phyloP scores from a whole-genome alignment of 78 protist genomes.

The Diacronema lutheri region DNA sequence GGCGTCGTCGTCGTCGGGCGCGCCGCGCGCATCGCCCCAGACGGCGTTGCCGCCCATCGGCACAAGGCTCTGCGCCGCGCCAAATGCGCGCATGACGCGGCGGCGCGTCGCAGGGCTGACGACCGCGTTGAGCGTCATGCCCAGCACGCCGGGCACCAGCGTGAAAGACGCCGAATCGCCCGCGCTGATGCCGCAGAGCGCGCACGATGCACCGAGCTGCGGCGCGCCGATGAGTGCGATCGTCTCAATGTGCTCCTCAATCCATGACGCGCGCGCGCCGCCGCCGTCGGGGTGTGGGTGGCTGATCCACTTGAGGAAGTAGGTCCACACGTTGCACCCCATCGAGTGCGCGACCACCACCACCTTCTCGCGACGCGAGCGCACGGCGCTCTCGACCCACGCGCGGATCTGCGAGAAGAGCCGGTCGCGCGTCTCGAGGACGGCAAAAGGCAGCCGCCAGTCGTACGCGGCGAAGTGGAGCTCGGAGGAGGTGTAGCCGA shows the following conservation, averaged over 20 bases:
- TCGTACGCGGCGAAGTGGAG: slow-evolving; percentile 19
- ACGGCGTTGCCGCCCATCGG: not conserved
- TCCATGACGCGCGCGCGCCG: not conserved
- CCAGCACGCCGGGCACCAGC: no score
- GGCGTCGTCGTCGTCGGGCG: no score
- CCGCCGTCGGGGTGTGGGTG: slow-evolving; percentile 4
- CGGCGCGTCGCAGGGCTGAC: no score
- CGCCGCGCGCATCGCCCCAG: no score
- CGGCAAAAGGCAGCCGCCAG: slow-evolving; percentile 28
- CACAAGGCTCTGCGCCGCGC: not conserved
- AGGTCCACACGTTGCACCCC: slow-evolving; percentile 24
- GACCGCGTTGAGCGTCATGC: no score
- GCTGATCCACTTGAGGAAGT: slow-evolving; percentile 41
- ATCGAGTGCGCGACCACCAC: slow-evolving; percentile 35
- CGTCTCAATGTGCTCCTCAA: slow-evolving; percentile 25
- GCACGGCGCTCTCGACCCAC: slow-evolving; percentile 2
- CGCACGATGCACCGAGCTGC: not conserved
- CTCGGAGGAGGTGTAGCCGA: slow-evolving; percentile 42
- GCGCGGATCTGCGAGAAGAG: not conserved
- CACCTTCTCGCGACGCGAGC: not conserved
- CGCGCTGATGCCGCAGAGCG: no score
- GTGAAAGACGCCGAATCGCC: no score
- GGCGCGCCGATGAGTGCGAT: slow-evolving; percentile 24
- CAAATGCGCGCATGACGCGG: not conserved
- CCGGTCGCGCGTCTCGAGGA: slow-evolving; percentile 33